phyloP scores from a whole-genome alignment of 2,329 filamentous ascomycete genomes.

The Curvularia eragrostidis region DNA sequence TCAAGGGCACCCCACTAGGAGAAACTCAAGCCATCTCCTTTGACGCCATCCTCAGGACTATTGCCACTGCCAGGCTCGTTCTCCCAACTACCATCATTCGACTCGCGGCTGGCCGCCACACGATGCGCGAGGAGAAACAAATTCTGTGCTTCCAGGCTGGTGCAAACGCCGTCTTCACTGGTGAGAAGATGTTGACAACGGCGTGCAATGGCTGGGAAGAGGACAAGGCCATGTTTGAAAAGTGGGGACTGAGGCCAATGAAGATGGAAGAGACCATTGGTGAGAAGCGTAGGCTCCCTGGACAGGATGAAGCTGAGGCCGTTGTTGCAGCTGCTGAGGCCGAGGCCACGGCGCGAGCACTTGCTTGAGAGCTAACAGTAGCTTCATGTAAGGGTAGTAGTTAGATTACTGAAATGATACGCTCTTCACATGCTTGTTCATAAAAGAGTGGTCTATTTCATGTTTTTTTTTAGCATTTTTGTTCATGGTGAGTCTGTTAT shows the following conservation, averaged over 20 bases:
- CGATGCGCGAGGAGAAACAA: conserved; percentile 87
- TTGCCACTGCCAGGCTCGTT: conserved; percentile 81
- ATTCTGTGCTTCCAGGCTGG: conserved; percentile 88
- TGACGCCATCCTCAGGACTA: conserved; percentile 78
- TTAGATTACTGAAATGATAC: neutral
- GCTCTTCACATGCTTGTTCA: neutral
- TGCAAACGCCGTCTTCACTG: conserved; percentile 93
- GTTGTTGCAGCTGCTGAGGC: conserved; percentile 21
- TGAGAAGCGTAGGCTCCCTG: conserved; percentile 34
- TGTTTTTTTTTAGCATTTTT: neutral
- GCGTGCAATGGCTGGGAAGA: conserved; percentile 92
- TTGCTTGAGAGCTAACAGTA: conserved; percentile 1
- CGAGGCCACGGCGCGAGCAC: conserved; percentile 10
- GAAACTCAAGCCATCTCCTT: conserved; percentile 76
- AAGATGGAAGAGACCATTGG: conserved; percentile 46
- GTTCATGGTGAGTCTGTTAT: neutral
- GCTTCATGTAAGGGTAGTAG: neutral
- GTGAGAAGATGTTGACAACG: conserved; percentile 94
- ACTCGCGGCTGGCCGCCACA: conserved; percentile 82
- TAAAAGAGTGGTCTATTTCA: neutral
- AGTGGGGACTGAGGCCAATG: conserved; percentile 85
- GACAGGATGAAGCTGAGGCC: conserved; percentile 18
- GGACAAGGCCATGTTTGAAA: conserved; percentile 81
- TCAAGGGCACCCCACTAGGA: conserved; percentile 85
- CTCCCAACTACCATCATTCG: conserved; percentile 88